Percentiles rank a stretch among this genome's conserved stretches.
phyloP scores from a whole-genome alignment of 108 stramenopile genomes.

The Hondaea fermentalgiana region DNA sequence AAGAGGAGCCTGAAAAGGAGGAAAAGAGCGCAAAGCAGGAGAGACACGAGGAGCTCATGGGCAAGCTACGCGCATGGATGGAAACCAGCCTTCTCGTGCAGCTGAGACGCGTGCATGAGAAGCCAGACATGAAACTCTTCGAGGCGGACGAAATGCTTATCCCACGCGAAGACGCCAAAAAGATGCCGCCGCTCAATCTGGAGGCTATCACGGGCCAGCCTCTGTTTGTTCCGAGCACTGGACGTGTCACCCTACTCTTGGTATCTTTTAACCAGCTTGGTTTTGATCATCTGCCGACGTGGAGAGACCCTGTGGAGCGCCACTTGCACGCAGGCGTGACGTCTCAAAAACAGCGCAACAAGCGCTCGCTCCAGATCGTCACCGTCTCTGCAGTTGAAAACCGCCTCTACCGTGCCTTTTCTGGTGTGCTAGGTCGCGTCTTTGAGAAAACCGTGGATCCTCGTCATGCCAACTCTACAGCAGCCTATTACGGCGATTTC shows the following conservation, averaged over 20 bases:
- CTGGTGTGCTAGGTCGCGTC: not conserved
- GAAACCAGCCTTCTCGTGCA: slow-evolving; percentile 3
- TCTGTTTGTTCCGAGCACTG: not conserved
- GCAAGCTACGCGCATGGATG: not conserved
- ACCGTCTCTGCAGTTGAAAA: not conserved
- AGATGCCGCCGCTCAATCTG: not conserved
- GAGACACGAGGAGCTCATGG: not conserved
- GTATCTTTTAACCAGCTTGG: not conserved
- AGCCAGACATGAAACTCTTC: not conserved
- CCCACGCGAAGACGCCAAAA: not conserved
- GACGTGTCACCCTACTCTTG: not conserved
- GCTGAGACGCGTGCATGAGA: not conserved
- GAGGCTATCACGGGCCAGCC: not conserved
- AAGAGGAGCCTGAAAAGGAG: not conserved
- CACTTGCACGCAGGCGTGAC: not conserved
- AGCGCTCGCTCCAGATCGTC: not conserved
- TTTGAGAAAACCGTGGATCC: not conserved
- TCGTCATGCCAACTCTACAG: not conserved
- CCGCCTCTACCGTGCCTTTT: not conserved
- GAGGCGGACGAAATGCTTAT: not conserved
- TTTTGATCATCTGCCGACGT: not conserved
- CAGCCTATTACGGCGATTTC: not conserved
- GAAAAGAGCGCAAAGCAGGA: not conserved
- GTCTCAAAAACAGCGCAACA: not conserved
- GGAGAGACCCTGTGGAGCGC: not conserved